These are phyloP conservation scores for Collybia mongolica DNA, from an alignment of 768 basidiomycete genomes.

Conservation along the genomic window DNA sequence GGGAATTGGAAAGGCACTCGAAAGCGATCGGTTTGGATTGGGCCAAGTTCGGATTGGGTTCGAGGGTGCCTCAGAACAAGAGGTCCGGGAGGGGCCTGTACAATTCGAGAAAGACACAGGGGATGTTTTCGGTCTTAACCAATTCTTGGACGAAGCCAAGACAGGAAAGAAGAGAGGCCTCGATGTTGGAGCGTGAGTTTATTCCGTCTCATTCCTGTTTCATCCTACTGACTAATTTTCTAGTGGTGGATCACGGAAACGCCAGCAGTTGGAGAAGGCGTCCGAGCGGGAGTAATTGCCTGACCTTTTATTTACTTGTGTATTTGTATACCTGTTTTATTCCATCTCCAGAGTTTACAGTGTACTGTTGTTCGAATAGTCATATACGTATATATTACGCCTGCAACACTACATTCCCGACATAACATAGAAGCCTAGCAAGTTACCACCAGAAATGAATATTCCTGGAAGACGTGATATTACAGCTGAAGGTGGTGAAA, in stretches of 20 bases:
- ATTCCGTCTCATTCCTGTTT: not conserved
- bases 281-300: slow-evolving; percentile 32
- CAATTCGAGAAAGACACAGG: slow-evolving; percentile 97
- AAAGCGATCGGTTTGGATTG: slow-evolving; percentile 91
- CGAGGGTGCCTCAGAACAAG: slow-evolving; percentile 86
- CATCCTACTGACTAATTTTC: not conserved
- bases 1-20: slow-evolving; percentile 86
- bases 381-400: no score
- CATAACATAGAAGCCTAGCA: no score
- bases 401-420: no score
- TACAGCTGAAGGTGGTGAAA: no score
- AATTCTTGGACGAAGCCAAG: slow-evolving; percentile 97
- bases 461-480: no score
- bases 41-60: slow-evolving; percentile 86
- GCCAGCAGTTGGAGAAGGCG: slow-evolving; percentile 67
- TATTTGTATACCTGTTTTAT: slow-evolving; percentile 6
- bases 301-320: slow-evolving; percentile 4
- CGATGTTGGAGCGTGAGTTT: slow-evolving; percentile 69
- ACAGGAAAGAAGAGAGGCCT: slow-evolving; percentile 89
- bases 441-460: no score
- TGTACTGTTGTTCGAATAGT: no score
- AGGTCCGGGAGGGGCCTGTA: slow-evolving; percentile 89
- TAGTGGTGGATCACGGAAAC: slow-evolving; percentile 63
- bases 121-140: slow-evolving; percentile 96
- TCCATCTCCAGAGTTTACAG: not conserved